phyloP scores from a whole-genome alignment of 202 grass and related monocot species.

The Elaeis oleifera region DNA sequence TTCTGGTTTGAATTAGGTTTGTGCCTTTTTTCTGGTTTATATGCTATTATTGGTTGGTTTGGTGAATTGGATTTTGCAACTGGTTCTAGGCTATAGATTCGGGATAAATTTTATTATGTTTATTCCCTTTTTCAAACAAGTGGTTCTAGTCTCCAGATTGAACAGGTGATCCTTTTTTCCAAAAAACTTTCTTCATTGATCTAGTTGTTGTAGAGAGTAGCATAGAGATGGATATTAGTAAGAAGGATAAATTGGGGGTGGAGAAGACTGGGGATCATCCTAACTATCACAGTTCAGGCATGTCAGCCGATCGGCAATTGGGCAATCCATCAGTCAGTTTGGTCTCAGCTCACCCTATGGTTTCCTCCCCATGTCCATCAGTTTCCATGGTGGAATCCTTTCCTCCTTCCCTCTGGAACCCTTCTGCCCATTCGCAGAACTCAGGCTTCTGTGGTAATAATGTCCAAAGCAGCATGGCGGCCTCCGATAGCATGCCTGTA shows the following conservation, averaged over 20 bases:
- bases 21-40: not conserved
- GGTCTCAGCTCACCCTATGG: not conserved
- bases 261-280: conserved; percentile 30
- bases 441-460: not conserved
- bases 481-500: no score
- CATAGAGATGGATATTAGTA: conserved; percentile 44
- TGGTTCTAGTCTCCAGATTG: no score
- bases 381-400: conserved; percentile 5
- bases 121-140: no score
- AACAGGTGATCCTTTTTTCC: no score
- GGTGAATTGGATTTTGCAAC: not conserved
- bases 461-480: not conserved
- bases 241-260: conserved; percentile 48
- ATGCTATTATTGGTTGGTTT: not conserved
- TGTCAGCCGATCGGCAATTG: conserved; percentile 48
- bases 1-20: not conserved
- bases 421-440: not conserved
- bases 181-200: not conserved
- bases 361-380: conserved; percentile 1
- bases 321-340: conserved; percentile 31
- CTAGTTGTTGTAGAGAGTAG: not conserved
- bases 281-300: conserved; percentile 11
- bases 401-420: not conserved
- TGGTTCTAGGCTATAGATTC: not conserved
- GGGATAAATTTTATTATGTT: no score